Evolutionary conservation across 2,329 filamentous ascomycete species (phyloP), one percentile per base, ranked within the genome.

Genomic region (Amylocarpus encephaloides): DNA sequence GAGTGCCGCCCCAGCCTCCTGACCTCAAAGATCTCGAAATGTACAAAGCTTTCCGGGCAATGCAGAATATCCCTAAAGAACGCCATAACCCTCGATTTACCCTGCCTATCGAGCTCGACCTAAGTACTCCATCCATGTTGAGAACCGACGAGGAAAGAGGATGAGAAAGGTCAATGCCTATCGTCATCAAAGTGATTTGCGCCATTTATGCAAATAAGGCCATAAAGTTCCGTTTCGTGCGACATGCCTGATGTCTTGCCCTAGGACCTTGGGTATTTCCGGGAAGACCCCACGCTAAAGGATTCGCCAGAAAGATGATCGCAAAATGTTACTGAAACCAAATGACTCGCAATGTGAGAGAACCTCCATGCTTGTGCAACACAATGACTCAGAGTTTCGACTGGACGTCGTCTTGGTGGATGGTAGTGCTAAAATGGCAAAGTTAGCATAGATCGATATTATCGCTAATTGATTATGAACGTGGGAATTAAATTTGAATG

Each of bases 11-110:
- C 22, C 7, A n/a, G n/a, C 22, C 22, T 7, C 22, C 22, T 26
- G 4, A 4, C 22, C 5, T 51, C n/a, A n/a, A n/a, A n/a, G n/a
- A n/a, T n/a, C n/a, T n/a, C n/a, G n/a, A n/a, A n/a, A n/a, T n/a
- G 52, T 49, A 43, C 47, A 26, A 29, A 45, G n/a, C 41, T 51
- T 13, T 51, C 49, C 33, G 32, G 11, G 12, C 41, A 35, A 9
- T 26, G 51, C 13, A 22, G 39, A 6, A 26, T 26, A 26, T 26
- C 22, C 22, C 22, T 7, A 26, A 26, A 26, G 4, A 26, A 26
- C 22, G 22, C 22, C 22, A 7, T 26, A 7, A 26, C 22, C 4
- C 22, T 26, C 22, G 22, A 26, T 26, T 26, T 26, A 26, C 22
- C 4, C 22, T 26, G 22, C 22, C 22, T 26, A 52, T 36, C 50